Base-by-base conservation (phyloP, 2,329 filamentous ascomycete genomes). In the Fusarium nanum region DNA sequence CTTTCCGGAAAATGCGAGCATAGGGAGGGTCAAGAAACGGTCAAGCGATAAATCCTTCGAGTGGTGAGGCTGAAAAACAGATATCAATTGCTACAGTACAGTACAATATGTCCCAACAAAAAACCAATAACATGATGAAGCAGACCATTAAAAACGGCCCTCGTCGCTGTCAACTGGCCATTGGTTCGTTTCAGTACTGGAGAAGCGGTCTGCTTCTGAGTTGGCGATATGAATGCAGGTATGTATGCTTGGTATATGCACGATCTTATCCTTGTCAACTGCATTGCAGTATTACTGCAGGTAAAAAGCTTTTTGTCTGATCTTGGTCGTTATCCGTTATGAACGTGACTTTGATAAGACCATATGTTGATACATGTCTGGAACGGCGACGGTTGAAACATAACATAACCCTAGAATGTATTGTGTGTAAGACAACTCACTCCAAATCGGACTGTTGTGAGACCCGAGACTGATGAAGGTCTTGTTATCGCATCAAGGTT, bases 161-260 rank as follows among this genome's bases (percentile, higher is more conserved):
- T 60, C 10, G 34, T 50, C 55, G 46, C 57, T 71, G 61, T 64
- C 69, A 64, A 42, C 44, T 46, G 56, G n/a, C 52, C 60, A 72
- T 70, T 71, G 69, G 69, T 16, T 42, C 41, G 46, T 60, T 67
- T 61, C 41, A 28, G 40, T 56, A 45, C 44, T 55, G 61, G 64
- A 75, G 49, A 72, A 62, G 73, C 73, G 73, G 73, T 75, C 73
- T 75, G 69, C 57, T 75, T 61, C 57, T 75, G 73, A 75, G 73
- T 58, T 75, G 73, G 71, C 73, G 48, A 66, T 66, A 72, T 72
- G 65, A 63, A 72, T 61, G 72, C 67, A 65, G 34, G 34, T 37
- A 37, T 32, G 30, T 44, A 60, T 59, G 57, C 55, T 44, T 64
- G 34, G 34, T 59, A 49, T 71, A 75, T 75, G 73, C 66, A 67